Evolutionary conservation across 768 basidiomycete species (phyloP), one percentile per base, ranked within the genome.

Genomic region (Trametes maxima): DNA sequence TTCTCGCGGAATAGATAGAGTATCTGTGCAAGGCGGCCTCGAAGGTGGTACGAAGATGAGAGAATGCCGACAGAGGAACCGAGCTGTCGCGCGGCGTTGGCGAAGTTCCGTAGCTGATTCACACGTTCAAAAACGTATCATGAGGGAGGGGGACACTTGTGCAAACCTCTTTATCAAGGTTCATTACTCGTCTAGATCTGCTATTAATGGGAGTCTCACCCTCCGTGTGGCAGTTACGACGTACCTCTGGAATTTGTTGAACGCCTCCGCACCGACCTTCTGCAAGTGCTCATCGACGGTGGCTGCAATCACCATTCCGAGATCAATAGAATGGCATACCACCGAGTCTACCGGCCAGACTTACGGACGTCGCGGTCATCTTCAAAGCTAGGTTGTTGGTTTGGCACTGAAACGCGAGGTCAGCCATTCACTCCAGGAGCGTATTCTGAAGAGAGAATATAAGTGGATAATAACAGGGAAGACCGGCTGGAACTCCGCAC

Each of bases 11-110:
- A 90, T 14, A 92, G 80, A 69, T 82, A 86, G 8, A 88, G 78
- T 8, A 92, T 78, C 64, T 87, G 86, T 3, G 85, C 82, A 19
- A 91, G 78, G 7, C 88, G 82, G 62, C 86, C 83, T 2, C 90
- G 85, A 35, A 92, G 81, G 67, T 86, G 83, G 71, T 84, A 89
- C 0, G 87, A 83, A 13, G 88, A 89, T 14, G 89, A 88, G 6
- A 90, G 78, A 56, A 92, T 88, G 7, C 87, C 88, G 21, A 90
- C 87, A 5, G 88, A 90, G 57, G 86, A 88, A 24, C 90, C 90
- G 0, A 92, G 78, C 68, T 89, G 89, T 39, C 89, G 84, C 21
- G 88, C 83, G 13, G 89, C 88, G 66, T 90, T 89, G 39, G 87
- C 84, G 70, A 90, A 90, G 70, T 87, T 89, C 47, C 88, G 82